Conservation (phyloP, 768 basidiomycete genomes). For the Tulasnella sp. region DNA sequence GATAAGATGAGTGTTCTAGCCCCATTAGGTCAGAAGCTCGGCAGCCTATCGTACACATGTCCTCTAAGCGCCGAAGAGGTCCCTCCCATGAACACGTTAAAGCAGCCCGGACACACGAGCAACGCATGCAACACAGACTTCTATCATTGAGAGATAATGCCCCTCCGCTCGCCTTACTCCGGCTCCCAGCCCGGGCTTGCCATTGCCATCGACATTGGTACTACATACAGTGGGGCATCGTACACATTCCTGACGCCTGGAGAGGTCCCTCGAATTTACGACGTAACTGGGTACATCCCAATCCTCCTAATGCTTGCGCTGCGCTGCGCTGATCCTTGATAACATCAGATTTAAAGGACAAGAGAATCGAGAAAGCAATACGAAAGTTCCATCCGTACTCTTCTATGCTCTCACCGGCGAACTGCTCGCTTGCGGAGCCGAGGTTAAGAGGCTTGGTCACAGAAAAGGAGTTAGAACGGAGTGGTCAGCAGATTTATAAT, state of each 20-base stretch:
- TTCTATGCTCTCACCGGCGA: neutral
- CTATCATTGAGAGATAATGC: neutral
- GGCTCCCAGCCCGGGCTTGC: neutral
- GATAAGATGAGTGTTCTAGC: neutral
- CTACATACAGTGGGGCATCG: too few species aligned
- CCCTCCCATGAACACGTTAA: neutral
- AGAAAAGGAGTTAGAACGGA: neutral
- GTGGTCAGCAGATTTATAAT: neutral
- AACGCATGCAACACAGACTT: neutral
- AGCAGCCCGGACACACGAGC: neutral
- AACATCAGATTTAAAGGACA: conserved; percentile 7
- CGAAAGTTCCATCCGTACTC: neutral
- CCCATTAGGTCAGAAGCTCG: neutral
- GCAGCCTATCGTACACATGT: neutral
- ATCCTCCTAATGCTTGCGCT: too few species aligned
- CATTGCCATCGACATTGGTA: neutral
- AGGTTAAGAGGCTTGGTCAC: neutral
- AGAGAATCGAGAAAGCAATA: neutral
- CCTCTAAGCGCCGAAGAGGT: neutral
- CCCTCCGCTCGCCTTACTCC: neutral
- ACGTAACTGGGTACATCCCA: too few species aligned
- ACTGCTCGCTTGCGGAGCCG: neutral
- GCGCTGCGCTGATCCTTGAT: too few species aligned
- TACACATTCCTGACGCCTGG: too few species aligned
- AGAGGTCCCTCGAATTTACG: too few species aligned